phyloP scores from a whole-genome alignment of 129 eudicot species.

The Pittosporum tobira region DNA sequence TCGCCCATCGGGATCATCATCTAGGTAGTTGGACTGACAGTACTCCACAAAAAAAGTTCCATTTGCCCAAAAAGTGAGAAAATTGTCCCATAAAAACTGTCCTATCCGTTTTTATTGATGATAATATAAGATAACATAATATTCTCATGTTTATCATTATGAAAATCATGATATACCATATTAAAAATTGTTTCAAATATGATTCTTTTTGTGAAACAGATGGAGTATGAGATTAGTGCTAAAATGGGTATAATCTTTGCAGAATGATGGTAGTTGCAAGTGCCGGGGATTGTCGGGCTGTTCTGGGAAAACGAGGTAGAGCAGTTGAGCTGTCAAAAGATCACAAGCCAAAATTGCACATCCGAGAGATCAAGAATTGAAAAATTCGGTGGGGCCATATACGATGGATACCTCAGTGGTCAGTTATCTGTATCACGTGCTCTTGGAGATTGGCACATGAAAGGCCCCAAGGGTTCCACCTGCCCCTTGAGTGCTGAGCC shows the following conservation, averaged over 20 bases:
- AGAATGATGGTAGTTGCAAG: slow-evolving; percentile 62
- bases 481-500: slow-evolving; percentile 74
- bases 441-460: slow-evolving; percentile 92
- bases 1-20: slow-evolving; percentile 1
- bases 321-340: slow-evolving; percentile 74
- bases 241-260: slow-evolving; percentile 1
- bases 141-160: no score
- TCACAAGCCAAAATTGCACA: slow-evolving; percentile 64
- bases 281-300: slow-evolving; percentile 89
- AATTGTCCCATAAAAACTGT: not conserved
- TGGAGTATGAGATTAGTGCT: not conserved
- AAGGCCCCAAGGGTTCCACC: slow-evolving; percentile 53
- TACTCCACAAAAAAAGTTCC: not conserved
- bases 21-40: not conserved
- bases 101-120: no score
- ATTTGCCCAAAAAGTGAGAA: not conserved
- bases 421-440: slow-evolving; percentile 80
- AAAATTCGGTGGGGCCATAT: slow-evolving; percentile 65
- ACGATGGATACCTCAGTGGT: slow-evolving; percentile 79
- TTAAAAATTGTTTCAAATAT: no score
- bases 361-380: slow-evolving; percentile 62
- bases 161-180: not conserved
- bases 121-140: no score
- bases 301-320: slow-evolving; percentile 63
- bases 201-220: not conserved